Percentiles rank a stretch among this genome's conserved stretches.
phyloP scores from a whole-genome alignment of 1,139 yeast genomes.

The Wickerhamomyces sp. region DNA sequence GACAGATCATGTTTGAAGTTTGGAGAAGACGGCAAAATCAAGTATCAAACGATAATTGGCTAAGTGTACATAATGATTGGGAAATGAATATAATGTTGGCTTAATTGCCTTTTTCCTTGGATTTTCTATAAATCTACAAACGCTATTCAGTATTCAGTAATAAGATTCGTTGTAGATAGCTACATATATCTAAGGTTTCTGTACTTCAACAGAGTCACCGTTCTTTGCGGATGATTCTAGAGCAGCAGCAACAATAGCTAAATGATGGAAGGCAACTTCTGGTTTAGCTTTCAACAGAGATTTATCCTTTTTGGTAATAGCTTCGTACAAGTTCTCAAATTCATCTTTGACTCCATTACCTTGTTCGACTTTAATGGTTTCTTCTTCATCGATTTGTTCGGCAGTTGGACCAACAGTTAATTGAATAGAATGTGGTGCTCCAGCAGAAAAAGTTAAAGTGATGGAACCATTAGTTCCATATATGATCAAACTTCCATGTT shows the following conservation, averaged over 20 bases:
- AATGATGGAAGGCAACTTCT: constrained; percentile 80
- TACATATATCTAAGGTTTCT: constrained; percentile 15
- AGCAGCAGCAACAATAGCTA: constrained; percentile 84
- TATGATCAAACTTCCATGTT: constrained; percentile 59
- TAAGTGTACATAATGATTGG: constrained; percentile 77
- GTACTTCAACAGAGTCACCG: constrained; percentile 58
- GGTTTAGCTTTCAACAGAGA: constrained; percentile 56
- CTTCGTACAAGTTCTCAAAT: constrained; percentile 69
- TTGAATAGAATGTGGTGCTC: constrained; percentile 43
- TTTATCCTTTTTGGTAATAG: constrained; percentile 63
- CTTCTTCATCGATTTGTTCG: constrained; percentile 16
- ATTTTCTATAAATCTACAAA: no score
- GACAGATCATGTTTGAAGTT: constrained; percentile 81
- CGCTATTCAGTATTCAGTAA: no score
- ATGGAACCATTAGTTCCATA: constrained; percentile 78
- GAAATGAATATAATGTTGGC: constrained; percentile 76
- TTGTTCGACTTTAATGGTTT: constrained; percentile 40
- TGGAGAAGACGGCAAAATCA: constrained; percentile 71
- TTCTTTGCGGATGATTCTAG: constrained; percentile 59
- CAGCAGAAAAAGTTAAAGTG: constrained; percentile 53
- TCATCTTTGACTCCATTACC: constrained; percentile 59
- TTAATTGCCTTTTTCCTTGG: no score
- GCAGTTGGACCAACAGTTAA: constrained; percentile 43
- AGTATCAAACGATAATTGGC: constrained; percentile 66
- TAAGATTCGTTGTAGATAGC: background rate